Evolutionary conservation across 805 yeast species (phyloP).

Genomic region (Nakazawaea ishiwadae): DNA sequence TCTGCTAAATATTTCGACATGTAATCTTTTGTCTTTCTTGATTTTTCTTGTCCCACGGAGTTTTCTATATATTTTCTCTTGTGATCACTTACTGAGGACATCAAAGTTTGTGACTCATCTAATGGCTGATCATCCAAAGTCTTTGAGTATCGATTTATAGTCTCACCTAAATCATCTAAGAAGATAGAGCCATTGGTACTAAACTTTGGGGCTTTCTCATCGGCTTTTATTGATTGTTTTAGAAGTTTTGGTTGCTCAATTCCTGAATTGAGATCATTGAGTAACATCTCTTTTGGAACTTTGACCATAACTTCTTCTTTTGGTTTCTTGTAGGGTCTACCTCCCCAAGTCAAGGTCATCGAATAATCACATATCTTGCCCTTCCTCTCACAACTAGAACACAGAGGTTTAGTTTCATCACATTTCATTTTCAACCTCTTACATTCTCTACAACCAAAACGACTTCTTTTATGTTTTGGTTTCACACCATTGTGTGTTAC

Average conservation of each 20-base stretch:
- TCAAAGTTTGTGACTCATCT: neutral
- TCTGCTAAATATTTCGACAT: constrained; percentile 1
- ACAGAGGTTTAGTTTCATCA: constrained; percentile 60
- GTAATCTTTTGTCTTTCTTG: neutral
- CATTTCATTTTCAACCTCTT: constrained; percentile 63
- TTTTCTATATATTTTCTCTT: neutral
- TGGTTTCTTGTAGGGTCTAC: constrained; percentile 53
- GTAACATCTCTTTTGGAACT: constrained; percentile 12
- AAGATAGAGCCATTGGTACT: neutral
- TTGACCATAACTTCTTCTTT: constrained; percentile 29
- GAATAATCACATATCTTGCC: constrained; percentile 55
- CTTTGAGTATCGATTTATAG: neutral
- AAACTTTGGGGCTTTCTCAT: neutral
- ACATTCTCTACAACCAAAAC: constrained; percentile 61
- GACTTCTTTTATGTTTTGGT: constrained; percentile 35
- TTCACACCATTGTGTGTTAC: too few relatives aligned
- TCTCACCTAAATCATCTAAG: neutral
- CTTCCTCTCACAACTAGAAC: constrained; percentile 50
- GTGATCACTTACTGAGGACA: too few relatives aligned
- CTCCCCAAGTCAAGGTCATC: constrained; percentile 68
- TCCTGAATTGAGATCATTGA: constrained; percentile 5
- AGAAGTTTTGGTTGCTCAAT: neutral
- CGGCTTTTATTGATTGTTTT: neutral
- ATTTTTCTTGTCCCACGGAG: neutral
- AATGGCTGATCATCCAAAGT: neutral